Percentiles rank a stretch among this genome's conserved stretches.
phyloP scores from a whole-genome alignment of 805 yeast species.

The Hyphopichia homilentoma region DNA sequence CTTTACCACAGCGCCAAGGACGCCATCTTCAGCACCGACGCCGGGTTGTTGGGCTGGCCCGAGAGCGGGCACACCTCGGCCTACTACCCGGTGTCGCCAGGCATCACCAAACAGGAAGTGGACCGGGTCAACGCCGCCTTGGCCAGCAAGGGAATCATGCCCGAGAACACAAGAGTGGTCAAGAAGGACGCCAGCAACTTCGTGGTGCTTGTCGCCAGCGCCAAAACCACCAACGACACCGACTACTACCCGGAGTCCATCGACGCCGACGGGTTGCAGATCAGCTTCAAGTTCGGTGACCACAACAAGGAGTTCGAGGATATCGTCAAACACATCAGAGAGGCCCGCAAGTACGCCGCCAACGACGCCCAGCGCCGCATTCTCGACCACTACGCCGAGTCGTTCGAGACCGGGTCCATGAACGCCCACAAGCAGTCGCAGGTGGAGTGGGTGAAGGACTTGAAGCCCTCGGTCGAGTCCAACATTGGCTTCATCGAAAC shows the following conservation, averaged over 20 bases:
- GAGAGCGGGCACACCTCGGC: conserved; percentile 71
- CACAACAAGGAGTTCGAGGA: conserved; percentile 60
- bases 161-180: conserved; percentile 75
- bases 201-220: conserved; percentile 67
- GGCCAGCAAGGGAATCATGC: conserved; percentile 61
- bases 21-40: conserved; percentile 49
- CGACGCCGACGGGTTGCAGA: conserved; percentile 36
- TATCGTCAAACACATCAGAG: conserved; percentile 51
- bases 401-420: conserved; percentile 80
- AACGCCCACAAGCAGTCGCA: conserved; percentile 83
- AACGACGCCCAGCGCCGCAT: conserved; percentile 68
- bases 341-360: conserved; percentile 63
- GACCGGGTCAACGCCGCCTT: conserved; percentile 64
- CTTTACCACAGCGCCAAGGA: conserved; percentile 42
- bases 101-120: conserved; percentile 56
- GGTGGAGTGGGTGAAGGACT: conserved; percentile 81
- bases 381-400: conserved; percentile 61
- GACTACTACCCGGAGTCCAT: conserved; percentile 47
- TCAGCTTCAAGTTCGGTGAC: conserved; percentile 72
- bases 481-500: conserved; percentile 92
- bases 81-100: conserved; percentile 52
- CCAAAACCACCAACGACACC: conserved; percentile 45
- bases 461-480: conserved; percentile 66
- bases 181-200: conserved; percentile 49
- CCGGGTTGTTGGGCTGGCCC: conserved; percentile 69